These are phyloP conservation scores for Brassica napus DNA, from an alignment of 345 rosid genomes.

Conservation along the genomic window DNA sequence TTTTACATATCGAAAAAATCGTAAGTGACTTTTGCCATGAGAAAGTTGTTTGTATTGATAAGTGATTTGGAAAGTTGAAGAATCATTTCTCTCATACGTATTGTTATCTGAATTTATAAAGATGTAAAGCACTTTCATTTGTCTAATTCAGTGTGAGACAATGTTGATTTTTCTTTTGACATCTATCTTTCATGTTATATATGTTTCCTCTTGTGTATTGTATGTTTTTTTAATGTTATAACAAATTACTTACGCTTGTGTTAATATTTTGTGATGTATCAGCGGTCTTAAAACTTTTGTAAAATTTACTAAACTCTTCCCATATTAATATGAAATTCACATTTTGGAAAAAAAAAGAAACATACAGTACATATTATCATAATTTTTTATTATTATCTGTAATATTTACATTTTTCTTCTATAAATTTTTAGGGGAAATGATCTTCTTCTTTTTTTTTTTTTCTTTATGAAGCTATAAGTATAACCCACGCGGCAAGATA, in stretches of 20 bases:
- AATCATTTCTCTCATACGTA: conserved; percentile 7
- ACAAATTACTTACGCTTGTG: neutral
- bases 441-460: neutral
- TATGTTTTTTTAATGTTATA: neutral
- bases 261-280: neutral
- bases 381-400: neutral
- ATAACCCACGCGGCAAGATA: neutral
- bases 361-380: too few species aligned
- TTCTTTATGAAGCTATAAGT: neutral
- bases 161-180: neutral
- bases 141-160: neutral
- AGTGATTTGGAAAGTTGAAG: conserved; percentile 11
- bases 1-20: neutral
- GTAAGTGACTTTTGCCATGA: conserved; percentile 8
- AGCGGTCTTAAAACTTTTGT: neutral
- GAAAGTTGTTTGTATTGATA: conserved; percentile 1
- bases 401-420: neutral
- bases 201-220: neutral
- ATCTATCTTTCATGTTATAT: neutral
- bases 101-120: neutral
- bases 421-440: neutral
- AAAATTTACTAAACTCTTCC: too few species aligned
- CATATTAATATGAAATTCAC: too few species aligned
- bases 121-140: conserved; percentile 6
- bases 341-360: too few species aligned